Evolutionary conservation across 129 eudicot genomes (phyloP), one percentile per base, ranked within the genome.

Genomic region (Pulicaria dysenterica): DNA sequence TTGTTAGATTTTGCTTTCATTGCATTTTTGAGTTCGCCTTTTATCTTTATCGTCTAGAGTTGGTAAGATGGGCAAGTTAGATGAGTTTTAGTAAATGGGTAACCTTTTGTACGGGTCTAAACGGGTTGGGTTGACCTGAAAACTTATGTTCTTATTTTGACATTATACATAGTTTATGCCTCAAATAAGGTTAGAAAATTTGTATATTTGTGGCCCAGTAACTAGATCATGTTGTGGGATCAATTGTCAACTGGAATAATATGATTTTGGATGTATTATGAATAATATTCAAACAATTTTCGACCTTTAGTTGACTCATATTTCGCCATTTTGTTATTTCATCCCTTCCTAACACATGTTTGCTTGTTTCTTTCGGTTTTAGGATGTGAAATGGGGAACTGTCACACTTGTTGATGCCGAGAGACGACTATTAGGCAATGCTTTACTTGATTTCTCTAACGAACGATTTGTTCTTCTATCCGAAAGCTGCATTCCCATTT

Each of bases 361-460:
- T 51, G 1, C 41, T 3, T 19, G 24, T 51, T 53, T 17, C 1
- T 46, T 12, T 37, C 6, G 31, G 1, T 73, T 44, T 48, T 88
- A 92, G 98, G 74, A 67, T 36, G 98, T 92, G 58, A 73, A 60
- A 69, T 92, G 98, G 98, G 98, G 98, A 64, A 62, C 94, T 0
- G 89, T 85, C 8, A 77, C 84, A 37, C 90, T 93, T 8, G 89
- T 84, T 8, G 96, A 93, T 72, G 98, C 90, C 6, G 98, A 93
- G 78, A 87, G 80, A 72, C 88, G 96, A 59, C 95, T 93, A 54
- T 46, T 93, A 73, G 96, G 90, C 66, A 93, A 93, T 41, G 98
- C 95, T 4, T 84, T 92, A 69, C 96, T 92, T n/a, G 98, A 92
- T 79, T 92, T 92, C 77, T 92, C 96, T 31, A 92, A 92, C 41